Conservation (phyloP, 148 eudicot genomes). For the Vaccinium vitisidaea region DNA sequence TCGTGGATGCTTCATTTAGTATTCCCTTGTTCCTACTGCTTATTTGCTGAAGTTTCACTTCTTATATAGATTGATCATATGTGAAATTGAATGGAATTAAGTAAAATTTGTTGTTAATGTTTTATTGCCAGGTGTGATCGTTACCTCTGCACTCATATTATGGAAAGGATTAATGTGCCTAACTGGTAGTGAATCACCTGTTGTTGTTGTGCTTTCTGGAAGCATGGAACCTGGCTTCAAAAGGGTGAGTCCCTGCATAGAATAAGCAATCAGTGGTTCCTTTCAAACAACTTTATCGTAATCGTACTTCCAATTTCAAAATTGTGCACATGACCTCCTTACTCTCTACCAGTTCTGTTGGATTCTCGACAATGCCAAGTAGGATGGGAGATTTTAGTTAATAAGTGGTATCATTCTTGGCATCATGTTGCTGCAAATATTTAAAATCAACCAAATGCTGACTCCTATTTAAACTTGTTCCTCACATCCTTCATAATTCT, state of each 20-base stretch:
- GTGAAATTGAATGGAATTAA: not conserved
- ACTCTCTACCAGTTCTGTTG: not conserved
- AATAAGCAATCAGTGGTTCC: not conserved
- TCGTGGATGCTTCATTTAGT: not conserved
- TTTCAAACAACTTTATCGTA: not conserved
- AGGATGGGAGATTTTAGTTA: not conserved
- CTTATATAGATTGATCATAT: not conserved
- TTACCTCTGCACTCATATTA: slow-evolving; percentile 60
- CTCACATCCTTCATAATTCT: too few relatives aligned
- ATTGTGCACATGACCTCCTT: not conserved
- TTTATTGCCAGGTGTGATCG: slow-evolving; percentile 46
- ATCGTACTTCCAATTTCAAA: not conserved
- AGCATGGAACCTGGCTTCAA: slow-evolving; percentile 88
- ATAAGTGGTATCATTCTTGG: not conserved
- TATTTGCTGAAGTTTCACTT: not conserved
- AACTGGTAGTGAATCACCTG: slow-evolving; percentile 73
- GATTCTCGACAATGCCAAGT: not conserved
- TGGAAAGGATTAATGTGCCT: slow-evolving; percentile 70
- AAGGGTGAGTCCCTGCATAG: slow-evolving; percentile 33
- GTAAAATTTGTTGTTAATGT: not conserved
- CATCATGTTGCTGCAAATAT: not conserved
- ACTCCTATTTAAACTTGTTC: not conserved
- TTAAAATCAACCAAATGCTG: not conserved
- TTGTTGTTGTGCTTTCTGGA: slow-evolving; percentile 77
- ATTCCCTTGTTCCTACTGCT: not conserved